These are phyloP conservation scores for Geotrichum carabidarum DNA, from an alignment of 1,139 yeast genomes.

Conservation along the genomic window DNA sequence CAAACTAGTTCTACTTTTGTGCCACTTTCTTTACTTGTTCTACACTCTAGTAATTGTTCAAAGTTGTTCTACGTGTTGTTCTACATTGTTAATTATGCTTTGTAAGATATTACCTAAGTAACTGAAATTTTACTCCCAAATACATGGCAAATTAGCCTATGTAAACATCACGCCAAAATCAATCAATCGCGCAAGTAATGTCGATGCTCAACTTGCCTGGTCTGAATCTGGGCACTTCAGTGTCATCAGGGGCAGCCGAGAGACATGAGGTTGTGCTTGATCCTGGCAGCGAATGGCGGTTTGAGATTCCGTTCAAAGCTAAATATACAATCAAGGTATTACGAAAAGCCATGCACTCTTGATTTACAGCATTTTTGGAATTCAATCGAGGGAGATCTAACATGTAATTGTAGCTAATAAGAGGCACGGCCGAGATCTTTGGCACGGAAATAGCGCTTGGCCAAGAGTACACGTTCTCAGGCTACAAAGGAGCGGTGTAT, in stretches of 20 bases:
- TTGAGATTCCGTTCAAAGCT: slow-evolving; percentile 18
- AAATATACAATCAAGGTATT: slow-evolving; percentile 15
- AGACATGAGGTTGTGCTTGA: slow-evolving; percentile 5
- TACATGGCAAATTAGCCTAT: neutral
- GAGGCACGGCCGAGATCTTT: slow-evolving; percentile 82
- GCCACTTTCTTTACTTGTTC: too few relatives aligned
- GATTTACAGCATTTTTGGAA: neutral
- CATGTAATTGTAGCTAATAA: slow-evolving; percentile 30
- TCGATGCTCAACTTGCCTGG: slow-evolving; percentile 7
- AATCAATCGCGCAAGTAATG: neutral
- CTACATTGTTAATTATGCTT: too few relatives aligned
- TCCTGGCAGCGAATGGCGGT: slow-evolving; percentile 20
- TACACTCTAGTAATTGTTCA: too few relatives aligned
- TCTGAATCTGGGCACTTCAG: neutral
- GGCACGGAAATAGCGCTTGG: slow-evolving; percentile 87
- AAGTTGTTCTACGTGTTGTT: too few relatives aligned
- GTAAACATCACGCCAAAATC: neutral
- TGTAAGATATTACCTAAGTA: too few relatives aligned
- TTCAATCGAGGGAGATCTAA: neutral
- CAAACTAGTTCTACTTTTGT: too few relatives aligned
- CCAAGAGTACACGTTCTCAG: slow-evolving; percentile 53
- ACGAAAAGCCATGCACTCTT: neutral
- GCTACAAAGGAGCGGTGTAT: slow-evolving; percentile 53
- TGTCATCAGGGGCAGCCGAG: neutral
- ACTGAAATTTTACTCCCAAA: neutral